Base-by-base conservation (phyloP, 1,284 basidiomycete genomes). In the Volvariella surrecta region DNA sequence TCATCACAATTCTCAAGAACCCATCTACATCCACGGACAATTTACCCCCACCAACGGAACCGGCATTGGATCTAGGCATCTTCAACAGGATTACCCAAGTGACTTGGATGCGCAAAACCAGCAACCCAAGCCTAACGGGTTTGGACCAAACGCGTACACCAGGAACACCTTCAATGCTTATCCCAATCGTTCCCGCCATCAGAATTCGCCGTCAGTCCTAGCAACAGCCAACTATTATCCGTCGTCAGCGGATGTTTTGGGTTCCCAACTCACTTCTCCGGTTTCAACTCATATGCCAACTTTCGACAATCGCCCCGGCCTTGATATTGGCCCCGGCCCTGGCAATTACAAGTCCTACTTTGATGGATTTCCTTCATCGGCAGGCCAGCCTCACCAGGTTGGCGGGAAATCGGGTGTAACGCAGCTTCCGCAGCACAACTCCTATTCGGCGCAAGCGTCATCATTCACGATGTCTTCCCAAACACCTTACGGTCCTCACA, bases 401-500 rank as follows among this genome's bases (percentile, higher is more conserved):
- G 51, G 47, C 10, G 43, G 32, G 24, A 50, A 44, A 37, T 43
- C n/a, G 41, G 47, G 38, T 43, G 39, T 19, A 42, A 37, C 8
- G 10, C 44, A 43, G 22, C 45, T 50, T 32, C 48, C 49, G 28
- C 40, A 49, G 39, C 50, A 45, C 32, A 39, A 44, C 37, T 16
- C 38, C 45, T 45, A 19, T 15, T 42, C 42, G 34, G 47, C 39
- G 41, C 50, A 22, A 51, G 61, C 24, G 73, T 61, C 45, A 47
- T 60, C 48, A 71, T 65, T 49, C 46, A 73, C 74, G 39, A 55
- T 79, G 48, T 74, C 78, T 42, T 80, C 80, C 1, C 83, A 86
- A 60, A 80, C 82, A 2, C 80, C 81, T 2, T 86, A 79, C 49
- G 82, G 81, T 2, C 79, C 81, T 24, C 79, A 83, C 55, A 63